Conservation (phyloP, 2,329 filamentous ascomycete species). For the Aspergillus novofumigatus region DNA sequence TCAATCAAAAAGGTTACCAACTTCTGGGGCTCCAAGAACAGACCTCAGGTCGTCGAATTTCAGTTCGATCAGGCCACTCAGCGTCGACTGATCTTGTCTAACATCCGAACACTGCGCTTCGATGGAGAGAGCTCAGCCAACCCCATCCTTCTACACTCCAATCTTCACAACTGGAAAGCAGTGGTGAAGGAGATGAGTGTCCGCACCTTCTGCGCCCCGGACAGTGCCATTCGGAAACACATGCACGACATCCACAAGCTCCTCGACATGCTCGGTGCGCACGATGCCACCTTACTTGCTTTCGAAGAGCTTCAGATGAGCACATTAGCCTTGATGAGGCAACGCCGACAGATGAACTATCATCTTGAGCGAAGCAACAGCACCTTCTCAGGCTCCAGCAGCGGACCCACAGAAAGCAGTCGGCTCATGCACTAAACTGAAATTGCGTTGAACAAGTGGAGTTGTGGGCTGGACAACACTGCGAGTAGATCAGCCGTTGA, state of each 20-base stretch:
- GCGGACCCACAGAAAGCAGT: not conserved
- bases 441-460: not conserved
- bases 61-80: conserved; percentile 51
- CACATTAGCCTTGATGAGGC: conserved; percentile 30
- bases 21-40: conserved; percentile 44
- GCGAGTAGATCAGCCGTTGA: not conserved
- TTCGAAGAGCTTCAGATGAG: conserved; percentile 37
- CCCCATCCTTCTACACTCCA: conserved; percentile 40
- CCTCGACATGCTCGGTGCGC: conserved; percentile 47
- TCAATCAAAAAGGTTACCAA: conserved; percentile 37
- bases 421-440: not conserved
- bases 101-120: conserved; percentile 45
- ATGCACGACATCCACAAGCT: conserved; percentile 47
- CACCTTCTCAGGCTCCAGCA: conserved; percentile 1
- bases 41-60: conserved; percentile 48
- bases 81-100: conserved; percentile 43
- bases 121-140: conserved; percentile 40
- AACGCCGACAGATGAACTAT: conserved; percentile 23
- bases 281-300: conserved; percentile 33
- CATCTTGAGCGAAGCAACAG: conserved; percentile 9
- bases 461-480: not conserved
- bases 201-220: conserved; percentile 49
- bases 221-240: conserved; percentile 47
- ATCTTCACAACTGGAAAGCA: conserved; percentile 47
- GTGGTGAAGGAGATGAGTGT: conserved; percentile 46